These are phyloP conservation scores for Exophiala aquamarina DNA, from an alignment of 2,329 filamentous ascomycete species.

Conservation along the genomic window DNA sequence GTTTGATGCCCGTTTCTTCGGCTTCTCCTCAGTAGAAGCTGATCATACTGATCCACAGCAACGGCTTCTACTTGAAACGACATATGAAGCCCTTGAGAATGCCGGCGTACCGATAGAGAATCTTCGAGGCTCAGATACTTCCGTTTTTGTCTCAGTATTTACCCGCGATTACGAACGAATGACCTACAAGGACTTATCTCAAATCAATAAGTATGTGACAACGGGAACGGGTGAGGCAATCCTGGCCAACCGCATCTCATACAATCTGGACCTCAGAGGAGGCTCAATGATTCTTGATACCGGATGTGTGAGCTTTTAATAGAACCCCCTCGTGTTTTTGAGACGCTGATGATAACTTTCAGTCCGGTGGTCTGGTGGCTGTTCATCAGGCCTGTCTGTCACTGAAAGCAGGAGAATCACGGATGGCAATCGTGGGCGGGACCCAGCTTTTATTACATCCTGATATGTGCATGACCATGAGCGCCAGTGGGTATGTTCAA, in stretches of 20 bases:
- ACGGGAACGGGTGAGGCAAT: conserved; percentile 29
- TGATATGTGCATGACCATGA: background rate
- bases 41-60: conserved; percentile 29
- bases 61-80: conserved; percentile 27
- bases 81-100: conserved; percentile 19
- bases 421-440: conserved; percentile 36
- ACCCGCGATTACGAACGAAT: conserved; percentile 32
- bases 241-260: background rate
- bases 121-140: conserved; percentile 33
- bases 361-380: conserved; percentile 36
- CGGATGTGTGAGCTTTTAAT: no score
- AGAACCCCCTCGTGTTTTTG: no score
- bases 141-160: conserved; percentile 35
- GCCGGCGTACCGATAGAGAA: conserved; percentile 22
- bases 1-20: conserved; percentile 32
- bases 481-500: no score
- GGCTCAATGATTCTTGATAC: no score
- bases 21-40: conserved; percentile 24
- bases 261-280: no score
- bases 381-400: conserved; percentile 56
- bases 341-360: no score
- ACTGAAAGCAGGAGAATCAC: conserved; percentile 47
- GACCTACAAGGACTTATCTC: conserved; percentile 24
- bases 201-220: conserved; percentile 24
- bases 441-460: conserved; percentile 2